Evolutionary conservation across 192 early-diverging fungal species (phyloP).

Genomic region (Coemansia sp.): DNA sequence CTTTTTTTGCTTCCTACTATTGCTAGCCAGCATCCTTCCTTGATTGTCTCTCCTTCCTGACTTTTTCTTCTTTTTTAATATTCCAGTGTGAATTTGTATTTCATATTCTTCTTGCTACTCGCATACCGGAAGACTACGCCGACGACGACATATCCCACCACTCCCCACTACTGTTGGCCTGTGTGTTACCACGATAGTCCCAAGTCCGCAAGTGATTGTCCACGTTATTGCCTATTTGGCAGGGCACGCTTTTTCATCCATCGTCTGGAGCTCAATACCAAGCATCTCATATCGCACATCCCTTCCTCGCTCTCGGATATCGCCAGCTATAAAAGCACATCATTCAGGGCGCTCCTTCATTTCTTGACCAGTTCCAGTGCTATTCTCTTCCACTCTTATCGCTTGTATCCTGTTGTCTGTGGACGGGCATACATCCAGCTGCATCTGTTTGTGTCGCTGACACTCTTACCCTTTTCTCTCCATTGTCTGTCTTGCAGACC

Average conservation of each 20-base stretch:
- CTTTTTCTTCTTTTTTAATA: neutral
- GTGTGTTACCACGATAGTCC: conserved; percentile 1
- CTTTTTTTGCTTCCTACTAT: neutral
- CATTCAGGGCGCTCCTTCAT: neutral
- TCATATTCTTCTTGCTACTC: neutral
- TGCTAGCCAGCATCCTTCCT: neutral
- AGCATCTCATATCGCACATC: no score
- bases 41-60: neutral
- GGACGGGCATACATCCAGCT: neutral
- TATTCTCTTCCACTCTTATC: neutral
- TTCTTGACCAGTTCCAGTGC: neutral
- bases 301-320: neutral
- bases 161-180: neutral
- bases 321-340: conserved; percentile 3
- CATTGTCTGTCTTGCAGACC: conserved; percentile 4
- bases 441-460: neutral
- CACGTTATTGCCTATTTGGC: neutral
- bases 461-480: neutral
- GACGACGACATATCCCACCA: neutral
- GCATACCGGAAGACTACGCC: neutral
- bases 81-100: conserved; percentile 1
- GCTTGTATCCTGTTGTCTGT: neutral
- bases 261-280: neutral
- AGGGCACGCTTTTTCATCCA: neutral
- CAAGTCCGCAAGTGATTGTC: conserved; percentile 1